Evolutionary conservation across 2,329 filamentous ascomycete species (phyloP).

Genomic region (Claviceps maximensis): DNA sequence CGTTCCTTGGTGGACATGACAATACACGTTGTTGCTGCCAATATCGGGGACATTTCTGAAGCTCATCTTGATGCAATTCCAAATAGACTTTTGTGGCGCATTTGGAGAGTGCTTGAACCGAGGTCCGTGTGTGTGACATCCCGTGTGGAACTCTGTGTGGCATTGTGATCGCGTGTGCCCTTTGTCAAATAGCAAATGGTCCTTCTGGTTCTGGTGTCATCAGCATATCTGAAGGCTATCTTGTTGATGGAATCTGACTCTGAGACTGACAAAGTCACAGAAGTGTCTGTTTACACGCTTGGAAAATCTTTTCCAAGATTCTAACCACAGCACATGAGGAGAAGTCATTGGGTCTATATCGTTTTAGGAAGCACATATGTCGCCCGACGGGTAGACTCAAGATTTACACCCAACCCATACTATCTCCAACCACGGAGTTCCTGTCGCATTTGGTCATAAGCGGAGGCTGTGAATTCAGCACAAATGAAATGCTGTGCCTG

Average conservation of each 20-base stretch:
- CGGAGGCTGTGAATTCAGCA: slow-evolving; percentile 20
- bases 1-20: slow-evolving; percentile 26
- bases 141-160: background rate
- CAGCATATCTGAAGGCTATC: background rate
- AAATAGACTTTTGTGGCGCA: slow-evolving; percentile 19
- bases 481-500: slow-evolving; percentile 27
- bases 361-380: slow-evolving; percentile 27
- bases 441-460: slow-evolving; percentile 28
- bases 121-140: slow-evolving; percentile 20
- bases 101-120: slow-evolving; percentile 27
- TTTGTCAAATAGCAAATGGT: background rate
- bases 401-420: slow-evolving; percentile 25
- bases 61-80: slow-evolving; percentile 23
- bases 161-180: background rate
- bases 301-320: slow-evolving; percentile 25
- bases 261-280: background rate
- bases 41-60: slow-evolving; percentile 22
- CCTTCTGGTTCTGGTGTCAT: background rate
- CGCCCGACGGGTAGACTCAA: slow-evolving; percentile 20
- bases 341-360: slow-evolving; percentile 23
- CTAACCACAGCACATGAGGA: slow-evolving; percentile 20
- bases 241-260: background rate
- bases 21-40: slow-evolving; percentile 23
- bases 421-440: slow-evolving; percentile 23
- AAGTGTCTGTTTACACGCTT: slow-evolving; percentile 25